Conservation (phyloP, 2,329 filamentous ascomycete species). For the Conoideocrella luteorostrata region DNA sequence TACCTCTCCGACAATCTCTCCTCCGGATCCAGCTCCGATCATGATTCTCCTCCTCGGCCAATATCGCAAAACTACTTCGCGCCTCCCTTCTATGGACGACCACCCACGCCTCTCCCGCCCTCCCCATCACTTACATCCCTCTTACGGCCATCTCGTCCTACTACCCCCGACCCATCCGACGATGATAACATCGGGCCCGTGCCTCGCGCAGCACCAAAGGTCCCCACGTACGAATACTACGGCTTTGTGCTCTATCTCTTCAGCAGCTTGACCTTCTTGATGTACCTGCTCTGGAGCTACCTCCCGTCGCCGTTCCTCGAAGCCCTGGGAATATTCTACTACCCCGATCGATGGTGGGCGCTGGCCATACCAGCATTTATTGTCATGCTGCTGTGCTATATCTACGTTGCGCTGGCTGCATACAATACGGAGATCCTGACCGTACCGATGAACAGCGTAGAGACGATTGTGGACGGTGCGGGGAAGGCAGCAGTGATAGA, state of each 20-base stretch:
- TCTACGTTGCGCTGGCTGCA: constrained; percentile 83
- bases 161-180: constrained; percentile 86
- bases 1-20: constrained; percentile 29
- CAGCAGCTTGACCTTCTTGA: constrained; percentile 71
- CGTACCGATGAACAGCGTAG: constrained; percentile 68
- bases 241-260: constrained; percentile 95
- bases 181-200: constrained; percentile 81
- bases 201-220: constrained; percentile 80
- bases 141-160: constrained; percentile 82
- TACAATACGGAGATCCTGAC: constrained; percentile 92
- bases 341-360: constrained; percentile 96
- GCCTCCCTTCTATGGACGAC: constrained; percentile 93
- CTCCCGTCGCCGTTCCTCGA: constrained; percentile 88
- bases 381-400: constrained; percentile 82
- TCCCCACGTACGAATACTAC: constrained; percentile 99
- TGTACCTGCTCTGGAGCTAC: constrained; percentile 76
- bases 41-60: constrained; percentile 35
- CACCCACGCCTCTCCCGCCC: constrained; percentile 88
- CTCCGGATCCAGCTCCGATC: constrained; percentile 15
- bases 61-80: constrained; percentile 51
- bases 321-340: constrained; percentile 91
- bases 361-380: constrained; percentile 86
- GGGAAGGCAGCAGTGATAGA: constrained; percentile 82
- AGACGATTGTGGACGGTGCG: constrained; percentile 87
- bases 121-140: constrained; percentile 90